Conservation (phyloP, 1,284 basidiomycete species). For the Trichosporon asahii region DNA sequence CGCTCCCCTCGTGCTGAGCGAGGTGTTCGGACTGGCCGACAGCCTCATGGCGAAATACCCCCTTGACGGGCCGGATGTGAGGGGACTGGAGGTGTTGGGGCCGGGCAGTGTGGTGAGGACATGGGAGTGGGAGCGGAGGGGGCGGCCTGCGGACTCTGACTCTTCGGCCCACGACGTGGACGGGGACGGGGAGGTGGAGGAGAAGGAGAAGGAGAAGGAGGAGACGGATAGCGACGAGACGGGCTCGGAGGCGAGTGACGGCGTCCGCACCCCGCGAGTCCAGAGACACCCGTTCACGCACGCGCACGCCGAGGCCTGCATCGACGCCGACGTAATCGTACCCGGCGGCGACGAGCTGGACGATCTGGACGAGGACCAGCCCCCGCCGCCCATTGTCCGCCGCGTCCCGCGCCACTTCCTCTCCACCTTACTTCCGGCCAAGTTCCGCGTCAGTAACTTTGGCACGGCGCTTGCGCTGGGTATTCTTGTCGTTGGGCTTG, state of each 20-base stretch:
- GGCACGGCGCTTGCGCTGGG: conserved; percentile 33
- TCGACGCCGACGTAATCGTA: conserved; percentile 25
- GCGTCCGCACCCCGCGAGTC: not conserved
- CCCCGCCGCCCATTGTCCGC: not conserved
- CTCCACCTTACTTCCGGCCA: not conserved
- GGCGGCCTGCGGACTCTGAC: conserved; percentile 20
- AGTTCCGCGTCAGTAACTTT: not conserved
- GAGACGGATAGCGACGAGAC: conserved; percentile 26
- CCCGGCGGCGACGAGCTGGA: conserved; percentile 23
- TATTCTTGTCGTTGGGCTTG: conserved; percentile 38
- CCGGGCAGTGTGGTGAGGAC: conserved; percentile 42
- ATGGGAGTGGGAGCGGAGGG: conserved; percentile 31
- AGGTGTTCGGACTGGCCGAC: conserved; percentile 44
- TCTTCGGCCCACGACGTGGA: conserved; percentile 31
- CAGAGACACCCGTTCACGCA: conserved; percentile 17
- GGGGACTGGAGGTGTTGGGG: conserved; percentile 46
- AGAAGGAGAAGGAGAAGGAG: conserved; percentile 11
- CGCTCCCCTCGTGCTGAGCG: conserved; percentile 40
- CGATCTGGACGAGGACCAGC: conserved; percentile 20
- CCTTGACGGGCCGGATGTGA: conserved; percentile 37
- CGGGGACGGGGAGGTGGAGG: conserved; percentile 22
- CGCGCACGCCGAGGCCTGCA: conserved; percentile 19
- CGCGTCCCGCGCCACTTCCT: not conserved
- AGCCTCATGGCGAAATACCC: conserved; percentile 42
- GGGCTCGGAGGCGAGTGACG: conserved; percentile 18